Conservation (phyloP, 2,329 filamentous ascomycete species). For the Diaporthe helianthi region DNA sequence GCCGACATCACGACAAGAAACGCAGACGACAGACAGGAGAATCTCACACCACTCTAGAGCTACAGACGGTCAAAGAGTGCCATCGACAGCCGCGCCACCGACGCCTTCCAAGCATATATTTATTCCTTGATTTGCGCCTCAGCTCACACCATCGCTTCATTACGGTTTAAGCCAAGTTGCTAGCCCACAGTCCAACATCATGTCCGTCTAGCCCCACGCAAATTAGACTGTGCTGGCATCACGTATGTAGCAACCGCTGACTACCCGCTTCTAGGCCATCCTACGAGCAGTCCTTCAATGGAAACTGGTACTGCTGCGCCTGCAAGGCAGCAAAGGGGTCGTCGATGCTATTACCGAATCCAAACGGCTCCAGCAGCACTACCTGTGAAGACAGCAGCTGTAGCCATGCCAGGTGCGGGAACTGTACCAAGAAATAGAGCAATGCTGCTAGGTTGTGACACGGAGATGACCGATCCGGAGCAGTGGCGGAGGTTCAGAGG, state of each 20-base stretch:
- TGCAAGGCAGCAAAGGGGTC: not conserved
- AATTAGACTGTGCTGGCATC: not conserved
- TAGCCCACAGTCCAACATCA: not conserved
- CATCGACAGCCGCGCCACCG: not conserved
- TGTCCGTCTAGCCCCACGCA: constrained; percentile 15
- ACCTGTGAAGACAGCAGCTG: constrained; percentile 10
- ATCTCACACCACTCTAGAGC: not conserved
- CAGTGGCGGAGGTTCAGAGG: not conserved
- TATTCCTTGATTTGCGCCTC: too few relatives aligned
- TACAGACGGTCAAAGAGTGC: not conserved
- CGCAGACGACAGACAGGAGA: not conserved
- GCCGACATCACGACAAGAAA: not conserved
- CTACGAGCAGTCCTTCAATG: not conserved
- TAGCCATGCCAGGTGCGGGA: not conserved
- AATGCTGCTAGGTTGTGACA: not conserved
- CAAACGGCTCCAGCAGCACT: not conserved
- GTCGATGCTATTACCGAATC: not conserved
- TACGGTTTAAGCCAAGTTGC: not conserved
- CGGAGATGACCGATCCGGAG: constrained; percentile 21
- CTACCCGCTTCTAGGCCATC: not conserved
- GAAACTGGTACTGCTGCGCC: constrained; percentile 28
- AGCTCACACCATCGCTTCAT: not conserved
- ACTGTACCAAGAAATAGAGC: not conserved
- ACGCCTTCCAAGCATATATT: not conserved
- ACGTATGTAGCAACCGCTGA: not conserved